Evolutionary conservation across 495 filamentous ascomycete genomes (phyloP).

Genomic region (Saxophila tyrrhenica): DNA sequence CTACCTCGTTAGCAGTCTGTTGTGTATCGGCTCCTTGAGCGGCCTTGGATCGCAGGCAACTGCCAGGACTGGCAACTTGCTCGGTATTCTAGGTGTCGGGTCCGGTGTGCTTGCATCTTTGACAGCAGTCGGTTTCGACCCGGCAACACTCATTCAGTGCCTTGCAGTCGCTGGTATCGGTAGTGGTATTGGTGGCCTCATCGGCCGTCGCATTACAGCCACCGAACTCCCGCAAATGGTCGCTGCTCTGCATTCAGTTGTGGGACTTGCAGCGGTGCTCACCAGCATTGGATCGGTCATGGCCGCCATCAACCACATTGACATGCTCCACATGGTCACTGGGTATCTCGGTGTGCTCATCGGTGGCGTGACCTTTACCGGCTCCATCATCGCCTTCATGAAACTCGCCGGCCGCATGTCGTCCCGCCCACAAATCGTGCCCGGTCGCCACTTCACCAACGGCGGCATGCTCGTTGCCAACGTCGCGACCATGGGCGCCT

Average conservation of each 20-base stretch:
- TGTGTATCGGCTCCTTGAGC: constrained; percentile 63
- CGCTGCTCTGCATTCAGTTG: constrained; percentile 69
- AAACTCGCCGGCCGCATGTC: constrained; percentile 70
- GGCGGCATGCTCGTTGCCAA: constrained; percentile 58
- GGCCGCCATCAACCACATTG: constrained; percentile 45
- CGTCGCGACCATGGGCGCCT: constrained; percentile 65
- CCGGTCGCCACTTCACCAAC: constrained; percentile 60
- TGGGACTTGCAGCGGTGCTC: constrained; percentile 68
- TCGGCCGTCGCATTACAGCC: constrained; percentile 71
- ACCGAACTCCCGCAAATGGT: constrained; percentile 75
- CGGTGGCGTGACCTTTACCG: constrained; percentile 71
- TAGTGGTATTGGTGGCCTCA: constrained; percentile 45
- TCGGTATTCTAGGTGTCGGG: constrained; percentile 68
- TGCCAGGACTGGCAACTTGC: constrained; percentile 65
- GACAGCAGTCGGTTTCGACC: constrained; percentile 62
- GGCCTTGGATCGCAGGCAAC: constrained; percentile 65
- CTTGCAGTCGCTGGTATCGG: constrained; percentile 58
- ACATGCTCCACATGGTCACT: constrained; percentile 64
- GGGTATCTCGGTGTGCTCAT: constrained; percentile 73
- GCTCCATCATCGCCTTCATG: constrained; percentile 68
- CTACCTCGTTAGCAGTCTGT: constrained; percentile 64
- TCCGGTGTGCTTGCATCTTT: constrained; percentile 69
- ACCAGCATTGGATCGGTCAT: constrained; percentile 75
- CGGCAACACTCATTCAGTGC: constrained; percentile 63
- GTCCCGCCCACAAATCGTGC: constrained; percentile 55